phyloP scores from a whole-genome alignment of 83 land plant genomes.

The Diphasiastrum complanatum region DNA sequence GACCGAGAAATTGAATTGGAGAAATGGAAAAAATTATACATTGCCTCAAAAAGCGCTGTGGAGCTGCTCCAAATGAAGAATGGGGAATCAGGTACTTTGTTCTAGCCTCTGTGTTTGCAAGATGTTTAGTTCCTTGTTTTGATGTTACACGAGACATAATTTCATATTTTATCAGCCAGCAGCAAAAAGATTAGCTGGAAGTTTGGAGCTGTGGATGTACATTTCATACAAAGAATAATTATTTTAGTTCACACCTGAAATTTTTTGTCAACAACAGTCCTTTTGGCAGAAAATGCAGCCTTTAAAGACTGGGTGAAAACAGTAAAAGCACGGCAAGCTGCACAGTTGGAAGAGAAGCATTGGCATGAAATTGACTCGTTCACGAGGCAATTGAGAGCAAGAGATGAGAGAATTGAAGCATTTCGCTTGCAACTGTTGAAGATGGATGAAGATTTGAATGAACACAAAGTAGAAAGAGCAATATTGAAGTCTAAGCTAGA shows the following conservation, averaged over 20 bases:
- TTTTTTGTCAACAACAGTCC: neutral
- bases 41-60: constrained; percentile 10
- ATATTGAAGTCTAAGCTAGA: too few relatives aligned
- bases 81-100: constrained; percentile 9
- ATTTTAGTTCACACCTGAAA: too few relatives aligned
- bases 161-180: neutral
- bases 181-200: neutral
- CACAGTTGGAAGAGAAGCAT: constrained; percentile 49
- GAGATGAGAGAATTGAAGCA: constrained; percentile 63
- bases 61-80: constrained; percentile 1
- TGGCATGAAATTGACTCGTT: constrained; percentile 61
- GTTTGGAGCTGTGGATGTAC: neutral
- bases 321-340: constrained; percentile 40
- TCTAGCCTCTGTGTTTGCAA: too few relatives aligned
- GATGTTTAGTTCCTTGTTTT: too few relatives aligned
- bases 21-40: constrained; percentile 7
- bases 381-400: constrained; percentile 58
- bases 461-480: too few relatives aligned
- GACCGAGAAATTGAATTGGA: neutral
- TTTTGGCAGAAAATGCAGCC: constrained; percentile 22
- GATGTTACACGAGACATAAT: too few relatives aligned
- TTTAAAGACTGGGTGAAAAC: constrained; percentile 52
- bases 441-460: constrained; percentile 51
- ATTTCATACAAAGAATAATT: too few relatives aligned
- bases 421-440: constrained; percentile 44